phyloP scores from a whole-genome alignment of 768 basidiomycete genomes.

The Termitomyces heimii region DNA sequence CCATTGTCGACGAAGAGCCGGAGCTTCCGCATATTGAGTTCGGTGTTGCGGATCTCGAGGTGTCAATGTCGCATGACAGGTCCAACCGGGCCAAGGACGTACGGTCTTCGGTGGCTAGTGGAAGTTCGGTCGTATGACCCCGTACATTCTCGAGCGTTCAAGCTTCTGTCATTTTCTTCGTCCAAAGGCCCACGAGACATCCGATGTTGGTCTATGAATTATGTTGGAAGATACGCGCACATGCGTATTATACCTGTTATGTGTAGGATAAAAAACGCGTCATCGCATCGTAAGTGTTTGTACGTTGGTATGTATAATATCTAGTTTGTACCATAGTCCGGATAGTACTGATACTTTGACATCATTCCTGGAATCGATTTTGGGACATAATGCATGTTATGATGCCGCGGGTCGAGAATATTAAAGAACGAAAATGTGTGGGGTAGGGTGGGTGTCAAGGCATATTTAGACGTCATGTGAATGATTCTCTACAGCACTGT shows the following conservation, averaged over 20 bases:
- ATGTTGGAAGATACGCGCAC: not conserved
- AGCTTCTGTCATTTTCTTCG: not conserved
- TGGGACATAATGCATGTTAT: not conserved
- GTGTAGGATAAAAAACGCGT: not conserved
- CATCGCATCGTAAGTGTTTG: not conserved
- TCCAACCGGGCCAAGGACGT: not conserved
- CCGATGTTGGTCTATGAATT: not conserved
- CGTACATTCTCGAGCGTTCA: not conserved
- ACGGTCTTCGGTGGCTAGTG: conserved; percentile 4
- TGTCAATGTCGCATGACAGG: not conserved
- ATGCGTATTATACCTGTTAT: not conserved
- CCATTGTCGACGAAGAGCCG: conserved; percentile 7
- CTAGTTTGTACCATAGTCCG: not conserved
- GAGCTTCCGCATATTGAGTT: conserved; percentile 26
- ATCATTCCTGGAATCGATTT: not conserved
- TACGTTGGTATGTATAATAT: not conserved
- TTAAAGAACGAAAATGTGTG: not conserved
- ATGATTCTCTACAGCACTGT: not conserved
- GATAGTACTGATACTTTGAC: not conserved
- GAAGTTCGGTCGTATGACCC: conserved; percentile 3
- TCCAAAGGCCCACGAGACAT: not conserved
- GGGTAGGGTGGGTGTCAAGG: not conserved
- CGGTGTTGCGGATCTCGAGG: conserved; percentile 22
- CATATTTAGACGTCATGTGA: not conserved
- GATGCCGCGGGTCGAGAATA: not conserved